Percentiles rank a stretch among this genome's conserved stretches.
phyloP scores from a whole-genome alignment of 75 land plant genomes.

The Cunninghamia lanceolata region DNA sequence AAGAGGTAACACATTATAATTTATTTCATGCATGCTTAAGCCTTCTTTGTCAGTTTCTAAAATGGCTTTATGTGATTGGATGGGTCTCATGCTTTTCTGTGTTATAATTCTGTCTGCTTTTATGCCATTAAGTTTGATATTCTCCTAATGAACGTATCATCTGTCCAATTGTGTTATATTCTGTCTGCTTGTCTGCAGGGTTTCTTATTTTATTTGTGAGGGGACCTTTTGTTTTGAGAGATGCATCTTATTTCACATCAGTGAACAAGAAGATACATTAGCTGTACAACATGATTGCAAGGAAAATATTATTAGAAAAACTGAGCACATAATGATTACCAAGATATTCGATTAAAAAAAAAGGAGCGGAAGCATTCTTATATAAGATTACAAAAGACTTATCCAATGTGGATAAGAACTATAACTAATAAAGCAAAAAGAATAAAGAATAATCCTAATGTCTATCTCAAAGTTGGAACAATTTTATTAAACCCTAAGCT shows the following conservation, averaged over 20 bases:
- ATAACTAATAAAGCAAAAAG: no score
- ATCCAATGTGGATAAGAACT: no score
- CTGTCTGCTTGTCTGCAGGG: no score
- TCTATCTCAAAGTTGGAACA: no score
- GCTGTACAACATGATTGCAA: not conserved
- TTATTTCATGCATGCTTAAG: not conserved
- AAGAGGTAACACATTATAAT: constrained; percentile 61
- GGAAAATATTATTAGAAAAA: no score
- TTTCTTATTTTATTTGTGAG: not conserved
- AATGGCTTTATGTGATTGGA: not conserved
- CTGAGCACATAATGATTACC: no score
- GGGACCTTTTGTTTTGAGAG: not conserved
- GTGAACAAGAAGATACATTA: not conserved
- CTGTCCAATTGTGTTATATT: no score
- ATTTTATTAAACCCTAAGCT: no score
- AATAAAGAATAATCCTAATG: no score
- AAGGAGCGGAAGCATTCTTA: no score
- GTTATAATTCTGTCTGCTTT: not conserved
- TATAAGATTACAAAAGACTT: no score
- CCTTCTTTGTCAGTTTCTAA: not conserved
- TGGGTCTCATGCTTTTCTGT: not conserved
- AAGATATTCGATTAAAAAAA: no score
- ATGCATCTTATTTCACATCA: not conserved
- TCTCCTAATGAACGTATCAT: not conserved
- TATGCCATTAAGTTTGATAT: not conserved